phyloP scores from a whole-genome alignment of 176 grass and related monocot species.

The Juncus effusus region DNA sequence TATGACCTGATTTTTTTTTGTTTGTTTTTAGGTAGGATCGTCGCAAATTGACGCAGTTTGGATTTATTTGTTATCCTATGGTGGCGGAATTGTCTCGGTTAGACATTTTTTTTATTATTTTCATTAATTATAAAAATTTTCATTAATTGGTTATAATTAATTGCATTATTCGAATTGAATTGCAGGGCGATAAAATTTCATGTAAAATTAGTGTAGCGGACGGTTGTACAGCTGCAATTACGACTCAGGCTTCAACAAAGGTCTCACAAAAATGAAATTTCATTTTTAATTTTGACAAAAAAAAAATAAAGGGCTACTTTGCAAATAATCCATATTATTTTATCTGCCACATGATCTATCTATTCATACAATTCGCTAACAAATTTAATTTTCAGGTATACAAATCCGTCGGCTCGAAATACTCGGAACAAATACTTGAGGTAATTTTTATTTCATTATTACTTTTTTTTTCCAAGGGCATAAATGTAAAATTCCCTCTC shows the following conservation, averaged over 20 bases:
- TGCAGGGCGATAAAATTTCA: slow-evolving; percentile 66
- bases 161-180: not conserved
- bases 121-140: not conserved
- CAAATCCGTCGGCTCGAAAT: slow-evolving; percentile 81
- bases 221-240: slow-evolving; percentile 62
- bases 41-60: slow-evolving; percentile 49
- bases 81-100: slow-evolving; percentile 95
- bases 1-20: not conserved
- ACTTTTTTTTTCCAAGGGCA: not conserved
- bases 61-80: slow-evolving; percentile 81
- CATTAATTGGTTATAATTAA: too few species aligned
- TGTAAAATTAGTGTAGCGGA: slow-evolving; percentile 56
- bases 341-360: not conserved
- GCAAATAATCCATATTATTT: not conserved
- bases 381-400: slow-evolving; percentile 55
- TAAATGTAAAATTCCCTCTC: slow-evolving; percentile 19
- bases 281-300: slow-evolving; percentile 10
- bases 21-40: slow-evolving; percentile 35
- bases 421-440: slow-evolving; percentile 70
- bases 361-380: not conserved
- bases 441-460: slow-evolving; percentile 32
- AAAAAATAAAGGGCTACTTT: not conserved
- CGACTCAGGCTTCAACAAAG: slow-evolving; percentile 94
- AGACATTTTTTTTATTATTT: slow-evolving; percentile 13
- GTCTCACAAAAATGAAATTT: slow-evolving; percentile 1